Evolutionary conservation across 106 monocot species (phyloP).

Genomic region (Phalaenopsis aphrodite): DNA sequence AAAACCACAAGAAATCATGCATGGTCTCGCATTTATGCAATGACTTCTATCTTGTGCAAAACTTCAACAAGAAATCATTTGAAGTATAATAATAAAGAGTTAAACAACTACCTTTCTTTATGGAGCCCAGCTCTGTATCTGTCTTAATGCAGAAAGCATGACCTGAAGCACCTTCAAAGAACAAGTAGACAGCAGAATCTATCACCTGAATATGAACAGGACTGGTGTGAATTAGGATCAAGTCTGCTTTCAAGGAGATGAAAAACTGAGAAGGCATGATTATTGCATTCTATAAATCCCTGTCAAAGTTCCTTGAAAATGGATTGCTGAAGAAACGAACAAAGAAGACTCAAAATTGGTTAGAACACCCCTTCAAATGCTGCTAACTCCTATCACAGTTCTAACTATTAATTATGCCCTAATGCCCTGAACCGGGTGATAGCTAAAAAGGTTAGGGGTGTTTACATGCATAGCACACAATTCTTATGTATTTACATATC

Average conservation of each 20-base stretch:
- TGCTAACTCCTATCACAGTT: too few species aligned
- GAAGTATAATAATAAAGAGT: neutral
- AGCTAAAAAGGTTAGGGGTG: too few species aligned
- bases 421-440: too few species aligned
- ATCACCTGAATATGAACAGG: slow-evolving; percentile 24
- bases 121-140: slow-evolving; percentile 13
- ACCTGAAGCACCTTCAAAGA: slow-evolving; percentile 28
- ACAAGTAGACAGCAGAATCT: slow-evolving; percentile 35
- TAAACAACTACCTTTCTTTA: slow-evolving; percentile 25
- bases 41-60: neutral
- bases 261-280: neutral
- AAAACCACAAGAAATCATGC: neutral
- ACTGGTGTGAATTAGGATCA: neutral
- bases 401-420: too few species aligned
- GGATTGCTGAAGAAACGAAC: neutral
- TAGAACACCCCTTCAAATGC: too few species aligned
- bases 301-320: neutral
- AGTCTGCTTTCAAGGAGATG: neutral
- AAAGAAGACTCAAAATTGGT: neutral
- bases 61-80: neutral
- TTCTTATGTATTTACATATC: too few species aligned
- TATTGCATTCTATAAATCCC: neutral
- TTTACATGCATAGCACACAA: too few species aligned
- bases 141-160: slow-evolving; percentile 9
- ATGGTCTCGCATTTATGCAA: neutral